Evolutionary conservation across 2,329 filamentous ascomycete genomes (phyloP), one percentile per base, ranked within the genome.

Genomic region (Phoma sp.): DNA sequence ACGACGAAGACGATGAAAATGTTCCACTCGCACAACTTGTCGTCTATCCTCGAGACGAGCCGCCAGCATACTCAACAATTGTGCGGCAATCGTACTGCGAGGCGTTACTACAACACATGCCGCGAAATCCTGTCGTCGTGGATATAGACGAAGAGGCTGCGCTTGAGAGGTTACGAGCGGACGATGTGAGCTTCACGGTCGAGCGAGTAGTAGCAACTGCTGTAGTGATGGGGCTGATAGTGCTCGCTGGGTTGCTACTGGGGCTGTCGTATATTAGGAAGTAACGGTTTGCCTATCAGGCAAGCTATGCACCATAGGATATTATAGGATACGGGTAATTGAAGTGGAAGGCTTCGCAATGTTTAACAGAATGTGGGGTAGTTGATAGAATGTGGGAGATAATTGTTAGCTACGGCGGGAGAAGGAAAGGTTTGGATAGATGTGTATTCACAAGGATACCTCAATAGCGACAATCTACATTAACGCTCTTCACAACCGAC

Each of bases 11-110:
- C 21, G 56, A 67, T 33, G 64, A 64, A n/a, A 55, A 65, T 30
- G 64, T 66, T 4, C 64, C 64, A 7, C 66, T 67, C 21, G 62
- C 62, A 14, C 57, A 65, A 14, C 55, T 66, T 4, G 59, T 60
- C 40, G 53, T 60, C 12, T 61, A 59, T 17, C 47, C 66, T 6
- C 53, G 56, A 29, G 66, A 68, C 32, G 62, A 61, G 9, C 66
- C 66, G 5, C 66, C 66, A 3, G 51, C 62, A 12, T 68, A 68
- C 36, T 45, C 59, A 5, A 33, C 59, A 10, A 60, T 55, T 7
- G 61, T 69, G 10, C 52, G 53, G 23, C 59, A 65, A 29, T 62
- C 65, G 1, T 67, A 64, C 46, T 57, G 56, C 36, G 60, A 61
- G 14, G 66, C 65, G 43, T 51, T 68, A 5, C 49, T 63, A 15